phyloP scores from a whole-genome alignment of 805 yeast species.

The Alloascoidea hylecoeti region DNA sequence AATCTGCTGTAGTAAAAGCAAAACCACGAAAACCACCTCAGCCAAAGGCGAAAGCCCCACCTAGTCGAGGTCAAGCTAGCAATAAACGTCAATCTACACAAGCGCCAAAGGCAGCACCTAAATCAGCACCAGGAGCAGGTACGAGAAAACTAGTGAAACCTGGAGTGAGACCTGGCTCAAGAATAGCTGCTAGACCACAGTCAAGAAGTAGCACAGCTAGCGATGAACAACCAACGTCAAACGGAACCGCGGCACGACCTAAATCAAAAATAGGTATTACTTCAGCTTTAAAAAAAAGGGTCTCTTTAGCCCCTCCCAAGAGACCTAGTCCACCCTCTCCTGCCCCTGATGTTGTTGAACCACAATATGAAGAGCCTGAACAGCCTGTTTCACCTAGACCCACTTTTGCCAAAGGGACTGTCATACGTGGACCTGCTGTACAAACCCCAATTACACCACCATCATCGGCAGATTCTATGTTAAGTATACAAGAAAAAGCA shows the following conservation, averaged over 20 bases:
- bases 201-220: too few species aligned
- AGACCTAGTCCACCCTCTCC: background rate
- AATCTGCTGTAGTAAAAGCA: conserved; percentile 39
- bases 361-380: too few species aligned
- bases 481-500: too few species aligned
- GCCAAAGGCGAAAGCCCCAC: background rate
- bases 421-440: too few species aligned
- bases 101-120: conserved; percentile 8
- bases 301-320: background rate
- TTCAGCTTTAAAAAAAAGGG: background rate
- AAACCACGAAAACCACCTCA: conserved; percentile 14
- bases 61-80: background rate
- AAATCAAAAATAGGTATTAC: background rate
- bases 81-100: conserved; percentile 11
- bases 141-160: too few species aligned
- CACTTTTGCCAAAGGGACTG: background rate
- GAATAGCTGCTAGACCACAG: too few species aligned
- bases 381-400: background rate
- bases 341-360: too few species aligned
- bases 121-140: conserved; percentile 3
- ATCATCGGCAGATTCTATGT: too few species aligned
- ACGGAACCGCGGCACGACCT: too few species aligned
- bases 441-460: background rate
- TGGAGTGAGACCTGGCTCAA: background rate
- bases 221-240: background rate